Conservation (phyloP, 1,284 basidiomycete species). For the Ceratorhiza oryzae-sativae region DNA sequence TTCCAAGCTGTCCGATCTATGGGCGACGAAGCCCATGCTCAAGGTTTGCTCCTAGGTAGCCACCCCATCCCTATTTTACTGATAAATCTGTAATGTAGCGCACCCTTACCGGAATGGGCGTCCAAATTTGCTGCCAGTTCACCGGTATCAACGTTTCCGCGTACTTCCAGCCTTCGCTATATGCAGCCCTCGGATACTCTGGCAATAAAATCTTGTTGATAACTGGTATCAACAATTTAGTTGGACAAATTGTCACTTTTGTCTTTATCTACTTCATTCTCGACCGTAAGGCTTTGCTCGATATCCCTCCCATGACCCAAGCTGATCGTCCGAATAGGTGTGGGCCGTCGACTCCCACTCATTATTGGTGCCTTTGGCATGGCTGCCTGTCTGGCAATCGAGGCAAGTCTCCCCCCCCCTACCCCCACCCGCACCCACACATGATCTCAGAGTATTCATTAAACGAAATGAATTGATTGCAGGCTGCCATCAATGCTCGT, state of each 20-base stretch:
- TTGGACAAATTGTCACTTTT: conserved; percentile 46
- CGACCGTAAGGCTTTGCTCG: conserved; percentile 21
- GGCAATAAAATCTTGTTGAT: conserved; percentile 46
- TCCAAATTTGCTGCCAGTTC: conserved; percentile 50
- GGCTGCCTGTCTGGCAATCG: conserved; percentile 33
- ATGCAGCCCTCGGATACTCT: conserved; percentile 46
- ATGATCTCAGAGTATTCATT: not conserved
- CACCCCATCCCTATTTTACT: not conserved
- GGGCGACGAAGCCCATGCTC: conserved; percentile 40
- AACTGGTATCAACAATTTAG: conserved; percentile 47
- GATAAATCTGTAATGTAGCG: conserved; percentile 42
- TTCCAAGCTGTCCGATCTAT: conserved; percentile 36
- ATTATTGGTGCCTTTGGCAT: conserved; percentile 34
- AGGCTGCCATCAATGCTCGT: conserved; percentile 36
- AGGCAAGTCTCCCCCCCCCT: not conserved
- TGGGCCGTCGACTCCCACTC: conserved; percentile 32
- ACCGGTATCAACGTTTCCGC: conserved; percentile 49
- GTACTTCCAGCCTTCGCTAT: conserved; percentile 50
- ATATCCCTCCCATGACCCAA: conserved; percentile 9
- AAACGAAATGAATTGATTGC: not conserved
- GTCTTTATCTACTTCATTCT: conserved; percentile 46
- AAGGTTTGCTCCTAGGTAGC: not conserved
- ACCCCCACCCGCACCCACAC: too few species aligned
- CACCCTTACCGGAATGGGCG: conserved; percentile 41
- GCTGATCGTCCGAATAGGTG: conserved; percentile 10